These are phyloP conservation scores for Sapria himalayana DNA, from an alignment of 345 rosid species.

Conservation along the genomic window DNA sequence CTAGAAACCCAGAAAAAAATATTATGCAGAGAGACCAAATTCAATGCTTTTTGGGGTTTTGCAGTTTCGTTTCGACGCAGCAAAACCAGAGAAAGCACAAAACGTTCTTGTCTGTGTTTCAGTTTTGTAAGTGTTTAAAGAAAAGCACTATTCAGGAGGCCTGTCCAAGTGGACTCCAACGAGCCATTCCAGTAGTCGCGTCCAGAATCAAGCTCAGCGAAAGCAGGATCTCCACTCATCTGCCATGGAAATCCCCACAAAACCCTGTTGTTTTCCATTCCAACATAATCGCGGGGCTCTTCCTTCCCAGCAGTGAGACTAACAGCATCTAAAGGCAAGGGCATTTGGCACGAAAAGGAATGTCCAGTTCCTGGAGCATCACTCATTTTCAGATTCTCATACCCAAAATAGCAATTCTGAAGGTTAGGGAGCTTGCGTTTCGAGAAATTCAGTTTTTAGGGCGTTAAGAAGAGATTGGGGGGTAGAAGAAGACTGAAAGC, in stretches of 20 bases:
- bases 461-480: conserved; percentile 6
- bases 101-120: too few relatives aligned
- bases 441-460: conserved; percentile 17
- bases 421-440: conserved; percentile 20
- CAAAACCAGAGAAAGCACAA: too few relatives aligned
- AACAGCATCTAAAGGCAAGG: conserved; percentile 19
- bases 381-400: conserved; percentile 20
- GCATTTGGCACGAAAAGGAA: conserved; percentile 14
- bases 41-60: neutral
- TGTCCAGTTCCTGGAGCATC: conserved; percentile 13
- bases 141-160: conserved; percentile 10
- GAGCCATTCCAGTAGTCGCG: conserved; percentile 12
- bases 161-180: conserved; percentile 12
- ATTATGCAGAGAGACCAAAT: conserved; percentile 5
- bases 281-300: conserved; percentile 22
- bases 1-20: conserved; percentile 9
- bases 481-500: conserved; percentile 1
- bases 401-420: conserved; percentile 25
- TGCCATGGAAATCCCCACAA: conserved; percentile 69
- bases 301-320: conserved; percentile 30
- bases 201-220: conserved; percentile 8
- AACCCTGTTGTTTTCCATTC: conserved; percentile 21
- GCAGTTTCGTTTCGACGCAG: too few relatives aligned
- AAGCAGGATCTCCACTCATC: conserved; percentile 19
- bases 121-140: too few relatives aligned